Evolutionary conservation across 345 rosid species (phyloP).

Genomic region (Corchorus capsularis): DNA sequence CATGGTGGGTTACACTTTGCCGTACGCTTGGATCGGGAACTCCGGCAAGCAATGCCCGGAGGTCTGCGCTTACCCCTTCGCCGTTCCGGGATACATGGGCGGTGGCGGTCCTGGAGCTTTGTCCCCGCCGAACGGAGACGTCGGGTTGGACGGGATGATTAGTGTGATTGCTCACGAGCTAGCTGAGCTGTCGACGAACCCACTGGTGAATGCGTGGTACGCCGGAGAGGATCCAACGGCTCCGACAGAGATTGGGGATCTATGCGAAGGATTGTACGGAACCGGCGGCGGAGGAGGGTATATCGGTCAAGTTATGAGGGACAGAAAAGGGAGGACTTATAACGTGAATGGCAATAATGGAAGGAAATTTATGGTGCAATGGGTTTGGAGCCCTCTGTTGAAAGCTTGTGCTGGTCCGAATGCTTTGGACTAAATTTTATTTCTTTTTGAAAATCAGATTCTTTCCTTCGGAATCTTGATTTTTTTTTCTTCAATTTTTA

Average conservation of each 20-base stretch:
- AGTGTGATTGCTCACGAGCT: slow-evolving; percentile 96
- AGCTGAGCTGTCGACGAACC: slow-evolving; percentile 85
- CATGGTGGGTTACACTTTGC: slow-evolving; percentile 92
- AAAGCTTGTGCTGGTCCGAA: slow-evolving; percentile 89
- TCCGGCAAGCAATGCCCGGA: slow-evolving; percentile 88
- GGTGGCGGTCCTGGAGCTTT: slow-evolving; percentile 63
- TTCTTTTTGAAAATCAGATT: slow-evolving; percentile 19
- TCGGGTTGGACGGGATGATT: slow-evolving; percentile 92
- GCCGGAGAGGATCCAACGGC: slow-evolving; percentile 98
- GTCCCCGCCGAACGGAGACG: slow-evolving; percentile 76
- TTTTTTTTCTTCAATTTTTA: background rate
- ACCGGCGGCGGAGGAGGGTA: slow-evolving; percentile 96
- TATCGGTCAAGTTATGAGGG: slow-evolving; percentile 81
- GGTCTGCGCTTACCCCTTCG: slow-evolving; percentile 93
- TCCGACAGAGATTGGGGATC: slow-evolving; percentile 86
- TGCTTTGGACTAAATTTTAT: slow-evolving; percentile 50
- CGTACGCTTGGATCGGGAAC: slow-evolving; percentile 97
- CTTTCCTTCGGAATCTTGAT: slow-evolving; percentile 6
- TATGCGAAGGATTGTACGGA: slow-evolving; percentile 91
- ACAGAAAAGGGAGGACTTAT: slow-evolving; percentile 56
- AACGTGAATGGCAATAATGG: slow-evolving; percentile 78
- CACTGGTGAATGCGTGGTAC: slow-evolving; percentile 93
- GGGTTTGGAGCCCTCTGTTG: slow-evolving; percentile 85
- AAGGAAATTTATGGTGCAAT: slow-evolving; percentile 78
- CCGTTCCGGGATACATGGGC: slow-evolving; percentile 86